Base-by-base conservation (phyloP, 1,284 basidiomycete genomes). In the Grifola frondosa region DNA sequence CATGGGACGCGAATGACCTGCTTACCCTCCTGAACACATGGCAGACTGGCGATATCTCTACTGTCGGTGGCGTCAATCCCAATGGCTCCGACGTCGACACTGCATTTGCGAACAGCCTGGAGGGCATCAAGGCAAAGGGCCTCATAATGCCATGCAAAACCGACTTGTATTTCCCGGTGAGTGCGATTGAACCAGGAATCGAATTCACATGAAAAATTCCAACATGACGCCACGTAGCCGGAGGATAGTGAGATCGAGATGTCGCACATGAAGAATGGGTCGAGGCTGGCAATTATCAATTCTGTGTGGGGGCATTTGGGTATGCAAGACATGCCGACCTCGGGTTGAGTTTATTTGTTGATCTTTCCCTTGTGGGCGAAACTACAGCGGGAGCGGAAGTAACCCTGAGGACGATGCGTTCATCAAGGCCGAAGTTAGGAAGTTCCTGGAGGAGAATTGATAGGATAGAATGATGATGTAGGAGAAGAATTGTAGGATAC, bases 291-390 rank as follows among this genome's bases (percentile, higher is more conserved):
- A 5, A 62, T 80, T 1, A 78, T 81, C 29, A 66, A 74, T 42
- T 78, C 78, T 9, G 67, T 74, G 10, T 80, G 78, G 77, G 78
- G 80, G 4, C 79, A 82, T 60, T 66, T 75, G 64, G 71, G 78
- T 77, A 41, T 42, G 73, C n/a, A n/a, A n/a, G n/a, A n/a, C n/a
- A n/a, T n/a, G n/a, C n/a, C n/a, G n/a, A n/a, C n/a, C n/a, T n/a
- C n/a, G n/a, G n/a, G n/a, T n/a, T n/a, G n/a, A n/a, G n/a, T n/a
- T n/a, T n/a, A n/a, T n/a, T n/a, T n/a, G n/a, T n/a, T 53, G 6
- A n/a, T 34, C 16, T 43, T 22, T 10, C 4, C 15, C 16, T 17
- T 20, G 15, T 1, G 10, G 11, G 15, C 17, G 29, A 16, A 16
- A 17, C 15, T 13, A 5, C 32, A 60, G 59, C 58, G 16, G 60